Base-by-base conservation (phyloP, 495 filamentous ascomycete species). In the Niebla homalea region DNA sequence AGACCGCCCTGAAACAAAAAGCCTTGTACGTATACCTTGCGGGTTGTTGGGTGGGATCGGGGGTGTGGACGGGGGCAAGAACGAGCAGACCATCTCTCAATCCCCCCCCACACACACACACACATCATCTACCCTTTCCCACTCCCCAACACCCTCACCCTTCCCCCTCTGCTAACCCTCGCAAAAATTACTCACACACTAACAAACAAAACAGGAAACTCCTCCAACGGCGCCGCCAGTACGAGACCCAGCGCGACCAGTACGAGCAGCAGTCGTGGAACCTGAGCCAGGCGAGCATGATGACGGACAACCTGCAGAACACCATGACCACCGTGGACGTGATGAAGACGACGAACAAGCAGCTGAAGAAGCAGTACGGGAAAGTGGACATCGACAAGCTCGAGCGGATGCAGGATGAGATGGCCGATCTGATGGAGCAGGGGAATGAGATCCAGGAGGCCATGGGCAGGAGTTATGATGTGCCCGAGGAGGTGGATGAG, bases 371-470 rank as follows among this genome's bases (percentile, higher is more conserved):
- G 65, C 93, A 98, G 70, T 97, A 96, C 64, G 89, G 92, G 55
- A 95, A 95, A 70, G 81, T 98, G 52, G 83, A 97, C 58, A 81
- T 98, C 29, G 93, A 98, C 67, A 87, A 94, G 77, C 94, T 98
- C 58, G 92, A 98, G 74, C 76, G 83, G 52, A 80, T 98, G 75
- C 92, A 98, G 75, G 92, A 98, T 63, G 92, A 98, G 73, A 97
- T 98, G 90, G 88, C 87, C 35, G 92, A 98, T 68, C 59, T 97
- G 67, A 85, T 98, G 80, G 93, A 98, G 60, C 80, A 96, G 36
- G 92, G 93, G 2, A 97, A 97, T 66, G 92, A 97, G 68, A 99
- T 99, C 50, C 87, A 99, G 66, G 92, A 99, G 70, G 89, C 83
- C 51, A 85, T 99, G 46, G 87, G 85, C 46, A 67, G 93, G 53